Evolutionary conservation across 2,329 filamentous ascomycete species (phyloP).

Genomic region (Scedosporium minutisporum): DNA sequence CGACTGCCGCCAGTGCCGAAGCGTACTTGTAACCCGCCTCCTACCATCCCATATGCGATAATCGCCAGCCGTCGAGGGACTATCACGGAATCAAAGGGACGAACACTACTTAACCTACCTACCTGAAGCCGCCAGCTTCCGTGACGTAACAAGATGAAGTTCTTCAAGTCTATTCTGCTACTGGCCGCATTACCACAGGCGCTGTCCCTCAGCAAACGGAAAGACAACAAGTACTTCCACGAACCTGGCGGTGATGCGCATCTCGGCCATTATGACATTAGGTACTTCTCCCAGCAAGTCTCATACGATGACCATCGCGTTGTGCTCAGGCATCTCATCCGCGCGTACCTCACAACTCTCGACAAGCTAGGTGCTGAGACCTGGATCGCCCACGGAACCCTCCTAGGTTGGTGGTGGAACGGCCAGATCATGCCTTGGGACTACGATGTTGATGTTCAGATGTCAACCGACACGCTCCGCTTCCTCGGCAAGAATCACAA

Average conservation of each 20-base stretch:
- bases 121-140: not conserved
- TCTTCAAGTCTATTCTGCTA: conserved; percentile 7
- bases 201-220: not conserved
- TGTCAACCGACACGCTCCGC: conserved; percentile 55
- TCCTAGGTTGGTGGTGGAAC: conserved; percentile 89
- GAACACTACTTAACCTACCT: not conserved
- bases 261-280: conserved; percentile 63
- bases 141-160: conserved; percentile 7
- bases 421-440: conserved; percentile 71
- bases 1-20: no score
- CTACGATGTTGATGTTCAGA: conserved; percentile 75
- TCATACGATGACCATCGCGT: conserved; percentile 56
- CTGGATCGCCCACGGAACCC: conserved; percentile 77
- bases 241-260: conserved; percentile 52
- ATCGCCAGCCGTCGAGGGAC: no score
- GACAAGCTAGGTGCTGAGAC: conserved; percentile 59
- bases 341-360: conserved; percentile 63
- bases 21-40: no score
- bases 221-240: conserved; percentile 49
- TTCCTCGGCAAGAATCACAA: conserved; percentile 60
- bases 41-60: no score
- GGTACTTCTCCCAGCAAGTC: conserved; percentile 57
- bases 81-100: not conserved
- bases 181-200: conserved; percentile 4
- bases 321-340: conserved; percentile 59